phyloP scores from a whole-genome alignment of 179 eudicot genomes.

The Drosera spatulata region DNA sequence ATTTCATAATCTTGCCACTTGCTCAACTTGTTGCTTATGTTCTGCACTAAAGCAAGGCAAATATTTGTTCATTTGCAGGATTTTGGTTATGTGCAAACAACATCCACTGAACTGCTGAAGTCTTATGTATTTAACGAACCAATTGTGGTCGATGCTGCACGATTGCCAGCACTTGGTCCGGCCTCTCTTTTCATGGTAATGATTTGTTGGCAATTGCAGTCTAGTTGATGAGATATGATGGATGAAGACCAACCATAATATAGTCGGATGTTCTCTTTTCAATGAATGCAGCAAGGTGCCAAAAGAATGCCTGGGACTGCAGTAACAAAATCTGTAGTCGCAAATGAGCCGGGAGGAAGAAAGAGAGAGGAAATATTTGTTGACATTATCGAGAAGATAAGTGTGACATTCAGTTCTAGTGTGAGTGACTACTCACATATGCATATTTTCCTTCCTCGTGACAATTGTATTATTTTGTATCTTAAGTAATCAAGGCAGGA shows the following conservation, averaged over 20 bases:
- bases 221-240: not conserved
- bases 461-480: not conserved
- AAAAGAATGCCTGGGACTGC: slow-evolving; percentile 99
- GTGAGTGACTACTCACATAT: slow-evolving; percentile 29
- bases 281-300: slow-evolving; percentile 64
- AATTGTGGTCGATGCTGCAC: slow-evolving; percentile 80
- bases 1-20: too few relatives aligned
- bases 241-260: not conserved
- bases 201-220: not conserved
- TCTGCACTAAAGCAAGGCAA: too few relatives aligned
- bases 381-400: slow-evolving; percentile 96
- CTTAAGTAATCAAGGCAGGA: too few relatives aligned
- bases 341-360: slow-evolving; percentile 91
- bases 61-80: slow-evolving; percentile 29
- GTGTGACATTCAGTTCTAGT: slow-evolving; percentile 93
- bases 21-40: not conserved
- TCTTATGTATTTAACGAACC: slow-evolving; percentile 91
- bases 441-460: not conserved
- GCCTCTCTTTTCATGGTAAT: slow-evolving; percentile 86
- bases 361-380: slow-evolving; percentile 98
- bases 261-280: slow-evolving; percentile 12
- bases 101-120: slow-evolving; percentile 90
- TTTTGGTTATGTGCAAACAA: slow-evolving; percentile 95
- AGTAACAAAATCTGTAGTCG: slow-evolving; percentile 89
- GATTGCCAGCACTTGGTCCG: slow-evolving; percentile 72